Conservation (phyloP, 805 yeast genomes). For the Wickerhamiella brachini region DNA sequence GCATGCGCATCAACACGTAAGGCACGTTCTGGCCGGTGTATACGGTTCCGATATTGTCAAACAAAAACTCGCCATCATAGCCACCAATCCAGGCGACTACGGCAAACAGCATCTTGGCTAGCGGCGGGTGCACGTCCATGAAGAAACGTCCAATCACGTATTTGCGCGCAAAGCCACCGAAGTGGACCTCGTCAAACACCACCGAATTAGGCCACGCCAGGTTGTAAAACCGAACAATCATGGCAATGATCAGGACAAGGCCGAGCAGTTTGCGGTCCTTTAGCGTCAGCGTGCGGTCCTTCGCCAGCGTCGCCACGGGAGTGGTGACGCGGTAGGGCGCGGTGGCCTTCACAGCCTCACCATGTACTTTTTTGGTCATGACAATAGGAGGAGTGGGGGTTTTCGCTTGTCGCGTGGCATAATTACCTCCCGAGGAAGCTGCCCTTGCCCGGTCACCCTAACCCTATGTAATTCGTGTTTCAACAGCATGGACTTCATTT, state of each 20-base stretch:
- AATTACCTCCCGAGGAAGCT: not conserved
- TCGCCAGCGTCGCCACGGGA: conserved; percentile 15
- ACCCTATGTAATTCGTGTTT: not conserved
- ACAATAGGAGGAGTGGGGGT: not conserved
- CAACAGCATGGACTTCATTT: not conserved
- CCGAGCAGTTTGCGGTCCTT: conserved; percentile 18
- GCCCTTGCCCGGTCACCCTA: not conserved
- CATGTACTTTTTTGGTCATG: not conserved
- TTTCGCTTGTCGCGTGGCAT: not conserved
- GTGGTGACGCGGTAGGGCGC: conserved; percentile 19
- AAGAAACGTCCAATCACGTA: conserved; percentile 53
- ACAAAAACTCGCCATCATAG: conserved; percentile 34
- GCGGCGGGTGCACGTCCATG: conserved; percentile 62
- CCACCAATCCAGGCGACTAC: conserved; percentile 39
- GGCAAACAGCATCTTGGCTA: conserved; percentile 46
- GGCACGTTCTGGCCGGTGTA: conserved; percentile 31
- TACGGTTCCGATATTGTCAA: conserved; percentile 32
- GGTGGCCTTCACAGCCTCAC: not conserved
- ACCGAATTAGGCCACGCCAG: conserved; percentile 64
- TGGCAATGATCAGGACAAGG: conserved; percentile 37
- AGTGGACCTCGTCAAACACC: conserved; percentile 87
- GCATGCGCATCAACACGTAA: conserved; percentile 41
- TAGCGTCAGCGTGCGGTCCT: conserved; percentile 14
- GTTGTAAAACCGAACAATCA: conserved; percentile 44
- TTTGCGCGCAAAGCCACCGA: conserved; percentile 89